Conservation (phyloP, 768 basidiomycete species). For the Leccinum rimulosum region DNA sequence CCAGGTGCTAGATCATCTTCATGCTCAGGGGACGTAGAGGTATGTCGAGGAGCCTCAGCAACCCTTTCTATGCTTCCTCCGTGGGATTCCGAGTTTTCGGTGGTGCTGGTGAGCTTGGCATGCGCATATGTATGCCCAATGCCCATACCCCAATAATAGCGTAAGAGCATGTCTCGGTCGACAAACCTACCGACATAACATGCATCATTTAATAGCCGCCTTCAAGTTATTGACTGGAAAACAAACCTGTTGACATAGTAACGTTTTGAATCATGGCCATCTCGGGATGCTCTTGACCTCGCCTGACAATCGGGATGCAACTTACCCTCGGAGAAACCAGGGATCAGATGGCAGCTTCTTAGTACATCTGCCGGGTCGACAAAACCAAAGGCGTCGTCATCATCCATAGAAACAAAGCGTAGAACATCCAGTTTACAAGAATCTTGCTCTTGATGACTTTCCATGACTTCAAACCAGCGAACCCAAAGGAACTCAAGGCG, state of each 20-base stretch:
- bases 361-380: neutral
- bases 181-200: neutral
- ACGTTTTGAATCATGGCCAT: neutral
- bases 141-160: neutral
- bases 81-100: too few relatives aligned
- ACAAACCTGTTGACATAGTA: neutral
- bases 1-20: too few relatives aligned
- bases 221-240: neutral
- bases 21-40: too few relatives aligned
- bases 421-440: too few relatives aligned
- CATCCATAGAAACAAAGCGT: neutral
- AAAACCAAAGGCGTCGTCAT: neutral
- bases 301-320: neutral
- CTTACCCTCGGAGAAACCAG: neutral
- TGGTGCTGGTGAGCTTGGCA: neutral
- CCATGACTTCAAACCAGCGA: neutral
- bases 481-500: too few relatives aligned
- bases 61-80: too few relatives aligned
- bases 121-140: neutral
- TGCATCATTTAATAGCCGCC: neutral
- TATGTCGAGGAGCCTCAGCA: too few relatives aligned
- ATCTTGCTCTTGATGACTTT: neutral
- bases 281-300: neutral
- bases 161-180: neutral
- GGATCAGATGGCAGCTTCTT: neutral